Evolutionary conservation across 495 filamentous ascomycete species (phyloP).

Genomic region (Thermothielavioides terrestris): DNA sequence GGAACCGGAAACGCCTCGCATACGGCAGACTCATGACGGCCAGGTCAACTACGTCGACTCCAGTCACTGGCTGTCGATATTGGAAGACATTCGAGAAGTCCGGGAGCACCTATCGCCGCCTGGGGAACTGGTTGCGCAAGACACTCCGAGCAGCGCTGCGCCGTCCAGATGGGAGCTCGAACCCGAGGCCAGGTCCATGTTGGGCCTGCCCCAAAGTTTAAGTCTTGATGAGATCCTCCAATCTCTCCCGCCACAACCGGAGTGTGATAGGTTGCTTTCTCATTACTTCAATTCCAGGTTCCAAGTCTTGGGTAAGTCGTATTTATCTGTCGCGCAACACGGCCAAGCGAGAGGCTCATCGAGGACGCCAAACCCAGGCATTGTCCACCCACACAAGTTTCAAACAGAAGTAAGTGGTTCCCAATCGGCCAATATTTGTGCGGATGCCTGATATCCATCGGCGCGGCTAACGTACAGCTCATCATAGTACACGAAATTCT

Average conservation of each 20-base stretch:
- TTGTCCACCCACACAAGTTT: neutral
- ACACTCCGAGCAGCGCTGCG: neutral
- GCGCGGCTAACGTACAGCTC: neutral
- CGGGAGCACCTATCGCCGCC: neutral
- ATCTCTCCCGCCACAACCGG: neutral
- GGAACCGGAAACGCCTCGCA: neutral
- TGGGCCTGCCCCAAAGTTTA: neutral
- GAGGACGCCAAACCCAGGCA: neutral
- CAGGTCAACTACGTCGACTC: neutral
- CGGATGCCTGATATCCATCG: neutral
- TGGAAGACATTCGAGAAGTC: neutral
- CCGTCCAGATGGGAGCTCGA: neutral
- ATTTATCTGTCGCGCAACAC: too few species aligned
- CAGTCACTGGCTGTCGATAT: neutral
- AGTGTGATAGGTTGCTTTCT: neutral
- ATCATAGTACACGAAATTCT: neutral
- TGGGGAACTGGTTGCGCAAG: neutral
- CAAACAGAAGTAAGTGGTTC: slow-evolving; percentile 3
- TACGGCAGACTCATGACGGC: neutral
- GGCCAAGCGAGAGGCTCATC: too few species aligned
- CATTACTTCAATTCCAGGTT: neutral
- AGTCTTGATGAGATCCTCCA: neutral
- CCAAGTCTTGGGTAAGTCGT: neutral
- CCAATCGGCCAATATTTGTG: neutral
- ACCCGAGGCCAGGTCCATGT: neutral